These are phyloP conservation scores for Leishmania major DNA, from an alignment of 208 protist genomes.

Conservation along the genomic window DNA sequence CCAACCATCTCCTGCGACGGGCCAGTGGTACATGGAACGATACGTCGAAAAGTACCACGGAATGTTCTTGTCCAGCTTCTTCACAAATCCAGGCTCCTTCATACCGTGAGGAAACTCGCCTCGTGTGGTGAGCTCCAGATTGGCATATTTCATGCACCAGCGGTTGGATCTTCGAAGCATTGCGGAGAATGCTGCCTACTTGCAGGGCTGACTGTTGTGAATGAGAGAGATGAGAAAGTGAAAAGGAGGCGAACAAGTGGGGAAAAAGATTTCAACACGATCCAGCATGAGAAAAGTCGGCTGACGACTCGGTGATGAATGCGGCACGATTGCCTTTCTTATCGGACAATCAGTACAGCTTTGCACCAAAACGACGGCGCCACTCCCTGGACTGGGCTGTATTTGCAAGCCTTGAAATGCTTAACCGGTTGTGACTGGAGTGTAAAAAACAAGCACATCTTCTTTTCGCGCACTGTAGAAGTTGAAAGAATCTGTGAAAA, in stretches of 20 bases:
- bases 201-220: background rate
- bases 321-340: too few species aligned
- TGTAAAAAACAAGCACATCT: too few species aligned
- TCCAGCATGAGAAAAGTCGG: background rate
- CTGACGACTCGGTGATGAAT: background rate
- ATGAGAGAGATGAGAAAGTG: background rate
- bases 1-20: slow-evolving; percentile 84
- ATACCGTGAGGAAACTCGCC: slow-evolving; percentile 92
- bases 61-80: slow-evolving; percentile 90
- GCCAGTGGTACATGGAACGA: slow-evolving; percentile 91
- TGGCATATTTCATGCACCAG: slow-evolving; percentile 81
- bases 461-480: background rate
- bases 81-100: slow-evolving; percentile 88
- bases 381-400: background rate
- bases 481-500: background rate
- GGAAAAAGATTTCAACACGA: too few species aligned
- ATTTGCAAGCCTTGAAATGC: background rate
- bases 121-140: slow-evolving; percentile 83
- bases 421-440: background rate
- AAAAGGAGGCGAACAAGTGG: background rate
- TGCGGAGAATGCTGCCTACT: background rate
- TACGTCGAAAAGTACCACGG: slow-evolving; percentile 93
- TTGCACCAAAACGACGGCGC: background rate
- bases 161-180: slow-evolving; percentile 54
- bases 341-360: background rate